These are phyloP conservation scores for Pythium insidiosum DNA, from an alignment of 352 stramenopile genomes.

Conservation along the genomic window DNA sequence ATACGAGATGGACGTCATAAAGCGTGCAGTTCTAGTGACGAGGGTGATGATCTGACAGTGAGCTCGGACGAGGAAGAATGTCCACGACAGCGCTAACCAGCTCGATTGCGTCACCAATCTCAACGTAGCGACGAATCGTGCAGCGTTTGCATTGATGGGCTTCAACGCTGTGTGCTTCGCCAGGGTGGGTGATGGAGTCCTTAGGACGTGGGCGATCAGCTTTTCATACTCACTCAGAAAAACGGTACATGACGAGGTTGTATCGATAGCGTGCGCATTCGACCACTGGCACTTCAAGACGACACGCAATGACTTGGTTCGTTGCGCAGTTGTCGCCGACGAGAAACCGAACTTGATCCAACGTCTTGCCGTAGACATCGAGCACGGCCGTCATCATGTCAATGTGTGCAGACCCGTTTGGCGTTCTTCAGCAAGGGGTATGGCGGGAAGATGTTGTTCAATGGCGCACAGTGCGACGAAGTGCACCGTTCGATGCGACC, in stretches of 20 bases:
- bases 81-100: conserved; percentile 10
- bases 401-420: conserved; percentile 2
- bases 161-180: conserved; percentile 3
- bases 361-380: conserved; percentile 6
- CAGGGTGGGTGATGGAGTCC: conserved; percentile 4
- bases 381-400: conserved; percentile 5
- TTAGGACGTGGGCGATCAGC: conserved; percentile 5
- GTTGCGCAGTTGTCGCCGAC: conserved; percentile 2
- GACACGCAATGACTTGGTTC: neutral
- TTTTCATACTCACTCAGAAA: neutral
- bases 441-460: neutral
- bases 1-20: conserved; percentile 2
- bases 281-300: neutral
- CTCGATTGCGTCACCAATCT: conserved; percentile 6
- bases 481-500: no score
- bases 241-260: neutral
- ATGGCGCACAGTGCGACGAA: no score
- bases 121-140: conserved; percentile 12
- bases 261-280: neutral
- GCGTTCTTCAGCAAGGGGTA: conserved; percentile 1
- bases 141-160: conserved; percentile 2
- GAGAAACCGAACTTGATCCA: conserved; percentile 5
- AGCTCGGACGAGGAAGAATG: conserved; percentile 3
- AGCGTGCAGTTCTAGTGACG: neutral
- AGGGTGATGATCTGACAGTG: conserved; percentile 6